Conservation (phyloP, 2,329 filamentous ascomycete genomes). For the Didymella arachidicola region DNA sequence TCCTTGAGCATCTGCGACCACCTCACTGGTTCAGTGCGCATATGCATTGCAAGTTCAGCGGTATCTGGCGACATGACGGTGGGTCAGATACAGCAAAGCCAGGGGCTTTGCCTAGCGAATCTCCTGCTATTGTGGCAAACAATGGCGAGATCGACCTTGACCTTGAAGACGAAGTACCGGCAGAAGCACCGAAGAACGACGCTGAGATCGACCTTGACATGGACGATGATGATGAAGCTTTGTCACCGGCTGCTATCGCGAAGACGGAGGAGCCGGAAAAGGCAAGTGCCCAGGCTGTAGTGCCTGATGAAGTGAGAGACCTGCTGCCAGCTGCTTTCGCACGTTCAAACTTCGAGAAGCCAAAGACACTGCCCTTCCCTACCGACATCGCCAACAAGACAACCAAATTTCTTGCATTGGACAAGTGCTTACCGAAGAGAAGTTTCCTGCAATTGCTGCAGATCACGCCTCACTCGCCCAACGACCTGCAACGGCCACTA, state of each 20-base stretch:
- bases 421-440: constrained; percentile 84
- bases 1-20: constrained; percentile 83
- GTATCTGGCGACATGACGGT: constrained; percentile 59
- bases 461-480: constrained; percentile 33
- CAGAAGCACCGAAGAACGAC: constrained; percentile 37
- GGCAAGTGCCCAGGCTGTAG: constrained; percentile 36
- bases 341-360: constrained; percentile 28
- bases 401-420: constrained; percentile 86
- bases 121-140: constrained; percentile 56
- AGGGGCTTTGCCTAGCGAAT: constrained; percentile 10
- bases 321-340: constrained; percentile 80
- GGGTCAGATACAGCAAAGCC: constrained; percentile 36
- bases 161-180: constrained; percentile 59
- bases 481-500: constrained; percentile 57
- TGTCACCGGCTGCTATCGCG: constrained; percentile 18
- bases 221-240: constrained; percentile 40
- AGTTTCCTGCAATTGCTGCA: constrained; percentile 84
- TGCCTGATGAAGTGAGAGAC: constrained; percentile 71
- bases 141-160: constrained; percentile 66
- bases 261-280: constrained; percentile 20
- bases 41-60: constrained; percentile 86
- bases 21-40: constrained; percentile 90
- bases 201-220: constrained; percentile 54
- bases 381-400: constrained; percentile 76
- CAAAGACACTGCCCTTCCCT: constrained; percentile 65